Percentiles rank a stretch among this genome's conserved stretches.
These are phyloP conservation scores for Meyerozyma sp. DNA, from an alignment of 1,139 yeast species.

Conservation along the genomic window DNA sequence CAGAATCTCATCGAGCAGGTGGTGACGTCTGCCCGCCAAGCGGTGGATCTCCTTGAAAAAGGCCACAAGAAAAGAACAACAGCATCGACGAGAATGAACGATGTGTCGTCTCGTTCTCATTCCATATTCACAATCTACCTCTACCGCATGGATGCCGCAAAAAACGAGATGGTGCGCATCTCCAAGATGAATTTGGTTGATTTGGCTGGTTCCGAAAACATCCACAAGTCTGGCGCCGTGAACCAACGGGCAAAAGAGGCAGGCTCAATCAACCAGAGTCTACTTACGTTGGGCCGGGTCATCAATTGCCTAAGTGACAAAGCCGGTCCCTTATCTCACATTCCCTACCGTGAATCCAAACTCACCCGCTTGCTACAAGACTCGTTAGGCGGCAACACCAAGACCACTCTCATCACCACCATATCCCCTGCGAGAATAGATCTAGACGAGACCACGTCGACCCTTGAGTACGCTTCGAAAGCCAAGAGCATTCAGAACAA, in stretches of 20 bases:
- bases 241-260: slow-evolving; percentile 74
- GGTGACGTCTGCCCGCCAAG: slow-evolving; percentile 49
- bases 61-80: slow-evolving; percentile 57
- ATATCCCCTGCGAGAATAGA: slow-evolving; percentile 71
- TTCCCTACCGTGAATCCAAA: slow-evolving; percentile 73
- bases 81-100: slow-evolving; percentile 67
- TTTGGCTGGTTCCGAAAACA: slow-evolving; percentile 78
- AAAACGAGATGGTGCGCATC: slow-evolving; percentile 45
- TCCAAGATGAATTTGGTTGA: slow-evolving; percentile 70
- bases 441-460: slow-evolving; percentile 68
- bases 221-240: slow-evolving; percentile 55
- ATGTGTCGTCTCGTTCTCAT: slow-evolving; percentile 69
- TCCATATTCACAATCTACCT: slow-evolving; percentile 65
- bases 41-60: slow-evolving; percentile 33
- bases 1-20: slow-evolving; percentile 55
- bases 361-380: slow-evolving; percentile 71
- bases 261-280: slow-evolving; percentile 64
- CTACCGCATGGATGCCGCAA: slow-evolving; percentile 50
- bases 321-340: slow-evolving; percentile 41
- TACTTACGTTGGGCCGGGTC: slow-evolving; percentile 73
- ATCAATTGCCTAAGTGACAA: slow-evolving; percentile 52
- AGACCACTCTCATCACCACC: slow-evolving; percentile 73
- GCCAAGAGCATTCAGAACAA: slow-evolving; percentile 67
- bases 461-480: slow-evolving; percentile 69
- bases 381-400: slow-evolving; percentile 68